These are phyloP conservation scores for Colletotrichum neosansevieriae DNA, from an alignment of 2,329 filamentous ascomycete genomes.

Conservation along the genomic window DNA sequence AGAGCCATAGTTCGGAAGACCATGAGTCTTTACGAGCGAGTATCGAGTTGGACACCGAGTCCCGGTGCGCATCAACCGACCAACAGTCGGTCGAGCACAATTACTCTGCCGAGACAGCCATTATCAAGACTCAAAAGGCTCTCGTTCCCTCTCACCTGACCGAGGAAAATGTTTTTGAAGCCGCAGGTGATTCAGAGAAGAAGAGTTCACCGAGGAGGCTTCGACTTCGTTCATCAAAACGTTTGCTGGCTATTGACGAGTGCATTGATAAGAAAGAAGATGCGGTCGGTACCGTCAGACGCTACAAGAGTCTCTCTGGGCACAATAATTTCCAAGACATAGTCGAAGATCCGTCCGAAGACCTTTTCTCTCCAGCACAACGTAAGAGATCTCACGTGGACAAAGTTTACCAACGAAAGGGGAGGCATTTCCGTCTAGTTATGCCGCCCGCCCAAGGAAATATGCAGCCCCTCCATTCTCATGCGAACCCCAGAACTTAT, in stretches of 20 bases:
- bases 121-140: not conserved
- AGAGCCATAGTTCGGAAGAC: constrained; percentile 6
- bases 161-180: not conserved
- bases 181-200: too few species aligned
- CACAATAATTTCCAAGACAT: not conserved
- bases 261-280: not conserved
- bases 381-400: not conserved
- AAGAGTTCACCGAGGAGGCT: constrained; percentile 41
- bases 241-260: not conserved
- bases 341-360: not conserved
- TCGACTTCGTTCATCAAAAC: constrained; percentile 43
- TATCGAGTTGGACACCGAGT: constrained; percentile 11
- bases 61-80: not conserved
- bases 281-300: constrained; percentile 20
- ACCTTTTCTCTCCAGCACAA: constrained; percentile 7
- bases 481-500: not conserved
- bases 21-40: constrained; percentile 31
- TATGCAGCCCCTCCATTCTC: not conserved
- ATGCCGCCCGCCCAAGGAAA: not conserved
- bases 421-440: constrained; percentile 17
- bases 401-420: constrained; percentile 11
- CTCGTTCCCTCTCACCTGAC: not conserved
- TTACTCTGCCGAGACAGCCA: not conserved
- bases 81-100: not conserved
- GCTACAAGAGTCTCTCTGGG: not conserved